Conservation (phyloP, 352 stramenopile genomes). For the Globisporangium megalacanthum region DNA sequence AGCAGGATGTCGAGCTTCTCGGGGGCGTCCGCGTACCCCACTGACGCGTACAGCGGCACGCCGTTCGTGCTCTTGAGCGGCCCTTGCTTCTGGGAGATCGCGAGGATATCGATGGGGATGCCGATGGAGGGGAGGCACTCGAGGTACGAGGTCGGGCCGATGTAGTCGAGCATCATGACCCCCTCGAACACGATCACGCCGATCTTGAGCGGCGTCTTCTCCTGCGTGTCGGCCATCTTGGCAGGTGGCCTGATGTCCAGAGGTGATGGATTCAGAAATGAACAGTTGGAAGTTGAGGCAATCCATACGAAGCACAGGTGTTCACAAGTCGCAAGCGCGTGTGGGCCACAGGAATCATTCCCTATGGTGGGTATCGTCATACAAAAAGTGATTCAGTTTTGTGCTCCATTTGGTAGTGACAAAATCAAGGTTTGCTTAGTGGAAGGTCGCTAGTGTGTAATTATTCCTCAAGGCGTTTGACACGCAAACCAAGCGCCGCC, state of each 20-base stretch:
- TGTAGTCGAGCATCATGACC: conserved; percentile 57
- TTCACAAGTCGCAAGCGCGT: not conserved
- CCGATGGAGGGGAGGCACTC: conserved; percentile 42
- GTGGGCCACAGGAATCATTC: too few species aligned
- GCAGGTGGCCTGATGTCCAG: not conserved
- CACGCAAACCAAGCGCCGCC: not conserved
- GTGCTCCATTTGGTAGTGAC: not conserved
- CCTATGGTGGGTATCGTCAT: too few species aligned
- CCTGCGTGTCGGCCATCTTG: not conserved
- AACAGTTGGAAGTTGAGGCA: not conserved
- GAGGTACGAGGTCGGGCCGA: conserved; percentile 51
- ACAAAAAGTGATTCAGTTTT: too few species aligned
- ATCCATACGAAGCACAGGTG: not conserved
- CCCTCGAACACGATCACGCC: conserved; percentile 56
- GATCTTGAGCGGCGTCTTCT: conserved; percentile 22
- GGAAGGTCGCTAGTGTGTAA: not conserved
- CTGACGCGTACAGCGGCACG: conserved; percentile 22
- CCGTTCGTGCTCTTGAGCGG: conserved; percentile 28
- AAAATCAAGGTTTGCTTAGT: not conserved
- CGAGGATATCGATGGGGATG: conserved; percentile 42
- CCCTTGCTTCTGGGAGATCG: conserved; percentile 33
- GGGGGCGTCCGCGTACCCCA: conserved; percentile 16
- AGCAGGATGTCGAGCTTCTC: conserved; percentile 19
- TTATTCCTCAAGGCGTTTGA: not conserved
- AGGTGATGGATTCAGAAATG: not conserved